A percentile compares a stretch with the other conserved stretches of the same genome.
phyloP scores from a whole-genome alignment of 371 early-diverging fungal species.

The Syncephalastrum racemosum region DNA sequence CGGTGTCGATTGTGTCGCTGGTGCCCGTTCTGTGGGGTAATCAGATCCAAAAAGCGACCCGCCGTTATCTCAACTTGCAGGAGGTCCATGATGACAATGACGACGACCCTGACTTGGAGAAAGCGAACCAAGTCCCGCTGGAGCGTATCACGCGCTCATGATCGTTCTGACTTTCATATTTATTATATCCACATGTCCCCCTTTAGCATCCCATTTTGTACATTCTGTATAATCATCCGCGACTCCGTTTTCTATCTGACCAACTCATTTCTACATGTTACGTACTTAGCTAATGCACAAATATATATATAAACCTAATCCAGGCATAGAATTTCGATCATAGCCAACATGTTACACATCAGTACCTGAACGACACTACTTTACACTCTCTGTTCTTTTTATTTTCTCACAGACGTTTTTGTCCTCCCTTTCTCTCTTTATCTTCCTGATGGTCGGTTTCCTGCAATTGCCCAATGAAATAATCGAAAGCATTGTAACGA shows the following conservation, averaged over 20 bases:
- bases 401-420: not conserved
- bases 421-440: constrained; percentile 7
- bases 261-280: no score
- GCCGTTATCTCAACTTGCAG: constrained; percentile 10
- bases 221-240: no score
- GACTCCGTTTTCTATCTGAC: no score
- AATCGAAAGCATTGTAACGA: constrained; percentile 29
- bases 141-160: no score
- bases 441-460: constrained; percentile 6
- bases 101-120: constrained; percentile 26
- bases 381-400: constrained; percentile 6
- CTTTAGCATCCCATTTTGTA: no score
- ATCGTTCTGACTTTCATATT: no score
- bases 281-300: no score
- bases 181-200: no score
- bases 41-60: constrained; percentile 26
- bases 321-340: no score
- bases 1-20: constrained; percentile 43
- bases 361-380: not conserved
- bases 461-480: constrained; percentile 41
- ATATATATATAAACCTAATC: no score
- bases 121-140: constrained; percentile 4
- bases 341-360: no score
- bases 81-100: constrained; percentile 15
- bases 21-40: constrained; percentile 52